Evolutionary conservation across 139 green algal species (phyloP).

Genomic region (Diplosphaera chodatii): DNA sequence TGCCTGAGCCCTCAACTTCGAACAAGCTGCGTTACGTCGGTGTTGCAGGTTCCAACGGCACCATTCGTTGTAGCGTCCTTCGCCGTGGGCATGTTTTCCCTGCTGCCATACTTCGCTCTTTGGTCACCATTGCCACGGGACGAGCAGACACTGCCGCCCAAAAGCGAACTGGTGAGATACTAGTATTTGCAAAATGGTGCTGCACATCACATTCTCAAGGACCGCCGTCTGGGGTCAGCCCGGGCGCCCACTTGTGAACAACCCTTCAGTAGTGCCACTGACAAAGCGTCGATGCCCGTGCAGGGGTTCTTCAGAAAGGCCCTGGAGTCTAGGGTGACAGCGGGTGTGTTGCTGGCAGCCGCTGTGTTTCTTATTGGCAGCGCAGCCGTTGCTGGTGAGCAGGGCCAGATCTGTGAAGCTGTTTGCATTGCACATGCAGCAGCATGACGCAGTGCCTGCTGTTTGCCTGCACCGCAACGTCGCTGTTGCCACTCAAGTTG

Average conservation of each 20-base stretch:
- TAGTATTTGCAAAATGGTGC: too few relatives aligned
- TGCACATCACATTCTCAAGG: too few relatives aligned
- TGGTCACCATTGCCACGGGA: conserved; percentile 26
- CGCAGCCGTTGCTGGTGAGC: conserved; percentile 12
- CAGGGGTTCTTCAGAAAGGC: conserved; percentile 5
- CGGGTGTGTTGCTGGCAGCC: conserved; percentile 32
- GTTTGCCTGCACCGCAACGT: too few relatives aligned
- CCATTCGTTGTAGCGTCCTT: conserved; percentile 73
- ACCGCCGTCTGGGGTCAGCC: too few relatives aligned
- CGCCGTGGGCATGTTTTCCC: conserved; percentile 61
- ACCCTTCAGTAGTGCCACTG: too few relatives aligned
- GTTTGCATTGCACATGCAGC: conserved; percentile 2
- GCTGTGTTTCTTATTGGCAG: conserved; percentile 15
- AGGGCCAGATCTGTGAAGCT: neutral
- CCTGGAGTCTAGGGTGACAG: conserved; percentile 38
- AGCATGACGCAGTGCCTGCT: conserved; percentile 15
- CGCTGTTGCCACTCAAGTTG: too few relatives aligned
- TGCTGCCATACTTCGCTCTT: conserved; percentile 79
- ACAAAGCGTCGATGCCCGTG: too few relatives aligned
- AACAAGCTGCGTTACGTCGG: too few relatives aligned
- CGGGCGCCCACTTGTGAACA: too few relatives aligned
- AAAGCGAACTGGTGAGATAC: conserved; percentile 52
- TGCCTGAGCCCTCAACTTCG: too few relatives aligned
- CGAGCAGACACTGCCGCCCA: conserved; percentile 31
- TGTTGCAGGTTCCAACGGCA: conserved; percentile 67